Conservation (phyloP, 768 basidiomycete species). For the Chalciporus chontae region DNA sequence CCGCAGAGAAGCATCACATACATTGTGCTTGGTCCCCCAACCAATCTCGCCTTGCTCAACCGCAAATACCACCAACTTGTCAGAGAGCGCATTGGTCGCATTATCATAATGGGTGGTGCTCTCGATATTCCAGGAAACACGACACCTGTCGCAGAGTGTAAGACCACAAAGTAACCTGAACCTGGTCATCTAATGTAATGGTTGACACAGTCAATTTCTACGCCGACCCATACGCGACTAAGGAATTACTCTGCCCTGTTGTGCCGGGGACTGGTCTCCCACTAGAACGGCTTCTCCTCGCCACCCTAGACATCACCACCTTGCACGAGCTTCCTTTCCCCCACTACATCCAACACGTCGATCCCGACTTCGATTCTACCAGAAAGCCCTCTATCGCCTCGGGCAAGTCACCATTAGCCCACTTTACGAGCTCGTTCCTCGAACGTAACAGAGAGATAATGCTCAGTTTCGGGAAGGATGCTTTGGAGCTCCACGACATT, state of each 20-base stretch:
- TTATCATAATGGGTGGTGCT: constrained; percentile 92
- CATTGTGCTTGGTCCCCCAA: constrained; percentile 72
- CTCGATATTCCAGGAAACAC: constrained; percentile 90
- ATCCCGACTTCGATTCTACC: constrained; percentile 55
- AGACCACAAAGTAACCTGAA: constrained; percentile 19
- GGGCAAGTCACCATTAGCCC: constrained; percentile 57
- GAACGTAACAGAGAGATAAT: constrained; percentile 74
- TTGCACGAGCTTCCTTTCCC: constrained; percentile 75
- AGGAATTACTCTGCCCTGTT: constrained; percentile 53
- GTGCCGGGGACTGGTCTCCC: constrained; percentile 46
- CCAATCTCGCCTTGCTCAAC: constrained; percentile 71
- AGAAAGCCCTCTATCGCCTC: constrained; percentile 41
- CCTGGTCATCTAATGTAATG: background rate
- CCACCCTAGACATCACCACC: constrained; percentile 82
- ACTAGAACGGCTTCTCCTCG: constrained; percentile 61
- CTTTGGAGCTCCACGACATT: constrained; percentile 88
- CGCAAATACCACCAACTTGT: constrained; percentile 52
- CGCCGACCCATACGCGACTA: constrained; percentile 83
- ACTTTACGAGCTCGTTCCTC: constrained; percentile 80
- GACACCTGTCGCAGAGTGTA: constrained; percentile 80
- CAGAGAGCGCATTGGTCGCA: constrained; percentile 57
- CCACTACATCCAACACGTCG: constrained; percentile 53
- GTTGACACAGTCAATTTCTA: constrained; percentile 68
- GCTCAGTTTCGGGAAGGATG: constrained; percentile 77
- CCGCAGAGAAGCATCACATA: constrained; percentile 62